Evolutionary conservation across 73 alveolate genomes (phyloP), one percentile per base, ranked within the genome.

Genomic region (Paramecium biaurelia): DNA sequence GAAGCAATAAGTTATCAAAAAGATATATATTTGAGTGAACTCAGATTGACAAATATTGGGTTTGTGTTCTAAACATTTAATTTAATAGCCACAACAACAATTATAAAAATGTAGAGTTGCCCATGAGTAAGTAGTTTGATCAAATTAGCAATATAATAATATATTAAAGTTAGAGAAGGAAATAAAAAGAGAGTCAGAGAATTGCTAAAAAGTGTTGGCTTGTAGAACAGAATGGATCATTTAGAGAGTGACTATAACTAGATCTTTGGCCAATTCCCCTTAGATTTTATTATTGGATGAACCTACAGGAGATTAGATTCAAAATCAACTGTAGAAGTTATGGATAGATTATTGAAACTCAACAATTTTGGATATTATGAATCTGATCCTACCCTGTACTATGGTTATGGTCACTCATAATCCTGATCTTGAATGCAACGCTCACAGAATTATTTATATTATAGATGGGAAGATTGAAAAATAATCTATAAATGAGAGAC

Each of bases 371-470:
- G 99, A 24, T 97, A 98, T 47, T 86, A 93, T 76, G 94, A 97
- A 74, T 97, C 92, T 70, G 95, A 96, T n/a, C 79, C 72, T 6
- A 59, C 93, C 94, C 37, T 95, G 98, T 30, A 97, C 99, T 30
- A 94, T 96, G 93, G 95, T 96, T 42, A 96, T 96, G 99, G 99
- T 98, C 14, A 98, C 99, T 14, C 99, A 98, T 88, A 97, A 98
- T 92, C 99, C 99, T 42, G 99, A 98, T 58, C 86, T 98, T 23
- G 99, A 98, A 89, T 98, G 99, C 85, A 96, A 98, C 93, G 99
- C 99, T 24, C 98, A 98, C 93, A 94, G 99, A 68, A 96, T 98
- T 74, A 57, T 98, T 30, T 98, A 98, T 92, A 98, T 98, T 30
- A 96, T 95, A 85, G 99, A 97, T 96, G 99, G 99, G 1, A 53